phyloP scores from a whole-genome alignment of 352 stramenopile species.

The Phytophthora pinifolia region DNA sequence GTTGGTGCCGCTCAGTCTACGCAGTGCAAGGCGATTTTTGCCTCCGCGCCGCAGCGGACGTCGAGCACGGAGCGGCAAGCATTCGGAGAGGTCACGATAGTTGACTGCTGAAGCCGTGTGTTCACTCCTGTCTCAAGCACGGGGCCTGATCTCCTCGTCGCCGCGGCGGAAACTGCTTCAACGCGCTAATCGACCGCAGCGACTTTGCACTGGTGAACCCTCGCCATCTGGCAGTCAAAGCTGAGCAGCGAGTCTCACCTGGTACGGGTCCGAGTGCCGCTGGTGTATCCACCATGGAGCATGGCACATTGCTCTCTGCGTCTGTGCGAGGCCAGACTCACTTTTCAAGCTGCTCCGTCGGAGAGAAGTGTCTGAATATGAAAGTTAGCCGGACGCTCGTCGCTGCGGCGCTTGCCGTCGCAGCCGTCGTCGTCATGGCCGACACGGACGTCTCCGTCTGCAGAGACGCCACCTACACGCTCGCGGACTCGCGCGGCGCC shows the following conservation, averaged over 20 bases:
- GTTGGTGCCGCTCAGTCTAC: no score
- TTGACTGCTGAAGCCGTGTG: slow-evolving; percentile 15
- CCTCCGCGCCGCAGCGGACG: no score
- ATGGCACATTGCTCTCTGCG: not conserved
- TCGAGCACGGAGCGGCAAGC: not conserved
- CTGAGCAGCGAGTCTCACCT: slow-evolving; percentile 8
- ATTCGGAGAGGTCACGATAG: slow-evolving; percentile 7
- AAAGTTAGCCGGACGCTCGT: slow-evolving; percentile 13
- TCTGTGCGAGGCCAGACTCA: slow-evolving; percentile 3
- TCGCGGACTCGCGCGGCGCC: no score
- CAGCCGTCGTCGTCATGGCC: no score
- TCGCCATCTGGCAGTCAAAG: slow-evolving; percentile 6
- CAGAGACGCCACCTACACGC: no score
- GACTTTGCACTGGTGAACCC: slow-evolving; percentile 17
- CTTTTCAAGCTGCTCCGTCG: slow-evolving; percentile 18
- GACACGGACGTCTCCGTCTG: no score
- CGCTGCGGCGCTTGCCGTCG: not conserved
- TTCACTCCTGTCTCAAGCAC: slow-evolving; percentile 16
- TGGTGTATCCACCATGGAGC: slow-evolving; percentile 22
- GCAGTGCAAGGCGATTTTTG: no score
- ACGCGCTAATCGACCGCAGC: slow-evolving; percentile 2
- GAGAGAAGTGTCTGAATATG: slow-evolving; percentile 17
- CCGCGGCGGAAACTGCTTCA: not conserved
- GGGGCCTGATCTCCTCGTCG: slow-evolving; percentile 3
- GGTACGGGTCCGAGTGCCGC: slow-evolving; percentile 13